Evolutionary conservation across 2,329 filamentous ascomycete genomes (phyloP).

Genomic region (Colletotrichum euphorbiae): DNA sequence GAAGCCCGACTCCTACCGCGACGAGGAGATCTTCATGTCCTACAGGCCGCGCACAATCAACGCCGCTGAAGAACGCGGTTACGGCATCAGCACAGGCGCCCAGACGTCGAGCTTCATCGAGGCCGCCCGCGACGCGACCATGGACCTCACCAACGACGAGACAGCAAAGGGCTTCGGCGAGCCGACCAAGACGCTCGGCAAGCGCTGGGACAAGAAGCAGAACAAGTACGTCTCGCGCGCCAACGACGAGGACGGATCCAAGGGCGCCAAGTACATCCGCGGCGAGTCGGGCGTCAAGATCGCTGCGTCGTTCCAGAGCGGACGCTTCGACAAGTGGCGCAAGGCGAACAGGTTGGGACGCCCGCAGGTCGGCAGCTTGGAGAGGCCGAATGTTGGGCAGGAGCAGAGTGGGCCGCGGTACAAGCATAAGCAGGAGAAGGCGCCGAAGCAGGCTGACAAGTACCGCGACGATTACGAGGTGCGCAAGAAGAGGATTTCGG

Average conservation of each 20-base stretch:
- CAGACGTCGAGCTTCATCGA: conserved; percentile 84
- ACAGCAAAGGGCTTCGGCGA: conserved; percentile 82
- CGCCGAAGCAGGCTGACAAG: conserved; percentile 94
- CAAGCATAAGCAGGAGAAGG: conserved; percentile 87
- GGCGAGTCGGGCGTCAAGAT: conserved; percentile 97
- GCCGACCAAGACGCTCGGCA: conserved; percentile 73
- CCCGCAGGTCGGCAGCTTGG: conserved; percentile 83
- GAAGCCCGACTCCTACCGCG: conserved; percentile 54
- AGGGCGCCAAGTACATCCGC: conserved; percentile 76
- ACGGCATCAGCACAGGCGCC: conserved; percentile 88
- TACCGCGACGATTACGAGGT: conserved; percentile 90
- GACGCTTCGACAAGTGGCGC: conserved; percentile 93
- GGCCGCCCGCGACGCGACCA: conserved; percentile 85
- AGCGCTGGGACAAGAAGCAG: conserved; percentile 97
- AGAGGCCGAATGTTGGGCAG: conserved; percentile 58
- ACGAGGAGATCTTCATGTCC: conserved; percentile 94
- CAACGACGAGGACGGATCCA: conserved; percentile 95
- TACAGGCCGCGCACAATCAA: conserved; percentile 88
- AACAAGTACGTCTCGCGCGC: conserved; percentile 93
- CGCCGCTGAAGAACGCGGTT: conserved; percentile 88
- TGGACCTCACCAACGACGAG: conserved; percentile 95
- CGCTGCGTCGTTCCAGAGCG: conserved; percentile 90
- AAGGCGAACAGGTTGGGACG: conserved; percentile 84
- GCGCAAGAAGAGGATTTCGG: conserved; percentile 89
- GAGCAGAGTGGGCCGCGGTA: conserved; percentile 65